Base-by-base conservation (phyloP, 768 basidiomycete species). In the Naganishia friedmannii region DNA sequence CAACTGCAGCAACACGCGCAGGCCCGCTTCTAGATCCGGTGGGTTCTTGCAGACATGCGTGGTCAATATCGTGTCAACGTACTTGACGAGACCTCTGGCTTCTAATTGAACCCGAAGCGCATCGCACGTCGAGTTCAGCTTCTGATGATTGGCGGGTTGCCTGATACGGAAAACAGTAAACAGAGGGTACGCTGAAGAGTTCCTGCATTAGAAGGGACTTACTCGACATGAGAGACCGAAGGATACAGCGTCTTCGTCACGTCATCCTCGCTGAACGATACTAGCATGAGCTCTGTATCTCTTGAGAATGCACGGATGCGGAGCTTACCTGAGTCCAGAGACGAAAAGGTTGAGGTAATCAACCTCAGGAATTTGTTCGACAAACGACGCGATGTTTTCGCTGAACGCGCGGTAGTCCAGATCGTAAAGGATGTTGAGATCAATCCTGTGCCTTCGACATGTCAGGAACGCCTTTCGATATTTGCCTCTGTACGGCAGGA, bases 261-360 rank as follows among this genome's bases (percentile, higher is more conserved):
- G 57, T 82, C 79, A 39, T 78, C 76, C 29, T 79, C 75, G 34
- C 77, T 78, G 42, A 28, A 26, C 42, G 31, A 48, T 15, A 46
- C 45, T 39, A 37, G 48, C 15, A 54, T 34, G 8, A 51, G 67
- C 37, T 34, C 7, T 32, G 15, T 13, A 53, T 12, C 26, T 21
- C n/a, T n/a, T n/a, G n/a, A 17, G 17, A 34, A 31, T 7, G 2
- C 31, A 29, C n/a, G 23, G 21, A 53, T 12, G 34, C 4, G 3
- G 58, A 19, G 70, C 80, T 73, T 73, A 94, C 92, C 90, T 92
- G 31, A 98, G 74, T 13, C 85, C 87, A 28, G 93, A 90, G 71
- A 98, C 83, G 82, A 99, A 93, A 56, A 99, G 83, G 79, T 96
- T 96, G 72, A 99, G 85, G 79, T 92, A 87, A 79, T 98, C 96